A percentile compares a stretch with the other conserved stretches of the same genome.
Conservation (phyloP, 176 grass and related monocot genomes). For the Olyra latifolia region DNA sequence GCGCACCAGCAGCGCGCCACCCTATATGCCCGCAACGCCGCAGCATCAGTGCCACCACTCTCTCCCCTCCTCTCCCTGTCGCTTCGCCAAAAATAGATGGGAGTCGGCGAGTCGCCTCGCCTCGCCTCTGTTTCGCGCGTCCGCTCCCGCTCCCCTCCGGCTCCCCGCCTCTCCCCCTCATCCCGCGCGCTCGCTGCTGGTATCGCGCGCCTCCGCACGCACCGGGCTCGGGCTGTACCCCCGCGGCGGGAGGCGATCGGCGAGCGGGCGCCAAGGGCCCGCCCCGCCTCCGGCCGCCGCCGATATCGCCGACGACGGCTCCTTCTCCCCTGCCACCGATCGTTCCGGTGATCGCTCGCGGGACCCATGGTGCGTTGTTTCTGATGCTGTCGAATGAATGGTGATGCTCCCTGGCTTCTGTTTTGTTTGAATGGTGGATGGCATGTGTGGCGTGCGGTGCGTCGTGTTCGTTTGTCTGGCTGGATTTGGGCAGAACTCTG, state of each 20-base stretch:
- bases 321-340: background rate
- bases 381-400: background rate
- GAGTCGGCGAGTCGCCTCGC: constrained; percentile 35
- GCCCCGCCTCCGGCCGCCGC: constrained; percentile 18
- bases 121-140: constrained; percentile 37
- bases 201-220: constrained; percentile 32
- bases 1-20: background rate
- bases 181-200: constrained; percentile 8
- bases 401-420: background rate
- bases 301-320: background rate
- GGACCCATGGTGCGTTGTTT: constrained; percentile 37
- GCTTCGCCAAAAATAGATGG: constrained; percentile 41
- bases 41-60: background rate
- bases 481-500: background rate
- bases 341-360: background rate
- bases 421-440: background rate
- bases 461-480: background rate
- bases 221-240: constrained; percentile 9
- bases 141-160: background rate
- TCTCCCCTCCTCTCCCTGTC: background rate
- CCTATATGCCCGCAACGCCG: background rate
- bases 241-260: constrained; percentile 15
- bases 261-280: background rate
- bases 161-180: constrained; percentile 6
- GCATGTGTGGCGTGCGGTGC: background rate